phyloP scores from a whole-genome alignment of 495 filamentous ascomycete genomes.

The Hypoxylon trugodes region DNA sequence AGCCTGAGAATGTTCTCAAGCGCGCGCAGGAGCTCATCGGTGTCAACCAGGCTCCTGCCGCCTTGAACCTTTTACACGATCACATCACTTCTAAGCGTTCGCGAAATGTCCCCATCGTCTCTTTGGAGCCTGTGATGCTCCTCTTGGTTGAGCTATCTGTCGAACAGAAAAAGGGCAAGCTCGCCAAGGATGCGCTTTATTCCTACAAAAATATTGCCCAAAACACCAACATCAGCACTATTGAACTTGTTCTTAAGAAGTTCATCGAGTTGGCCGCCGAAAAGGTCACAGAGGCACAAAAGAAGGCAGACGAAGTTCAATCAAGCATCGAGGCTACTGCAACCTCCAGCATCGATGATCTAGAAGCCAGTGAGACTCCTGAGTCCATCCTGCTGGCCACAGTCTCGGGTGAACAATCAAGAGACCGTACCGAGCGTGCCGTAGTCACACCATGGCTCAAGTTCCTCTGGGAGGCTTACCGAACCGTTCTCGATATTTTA shows the following conservation, averaged over 20 bases:
- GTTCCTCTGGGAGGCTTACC: conserved; percentile 99
- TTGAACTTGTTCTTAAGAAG: conserved; percentile 94
- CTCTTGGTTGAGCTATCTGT: conserved; percentile 96
- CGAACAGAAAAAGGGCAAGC: conserved; percentile 94
- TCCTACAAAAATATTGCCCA: conserved; percentile 99
- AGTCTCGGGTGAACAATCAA: conserved; percentile 96
- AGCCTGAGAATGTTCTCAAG: conserved; percentile 99
- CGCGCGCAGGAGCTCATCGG: conserved; percentile 98
- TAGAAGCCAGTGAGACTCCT: conserved; percentile 96
- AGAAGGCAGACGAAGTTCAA: conserved; percentile 94
- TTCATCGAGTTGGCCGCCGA: conserved; percentile 97
- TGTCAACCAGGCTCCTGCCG: conserved; percentile 90
- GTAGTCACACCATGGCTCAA: conserved; percentile 99
- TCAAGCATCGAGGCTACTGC: conserved; percentile 80
- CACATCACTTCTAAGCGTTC: conserved; percentile 98
- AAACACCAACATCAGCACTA: conserved; percentile 97
- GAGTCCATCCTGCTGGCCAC: conserved; percentile 98
- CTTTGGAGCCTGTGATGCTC: conserved; percentile 97
- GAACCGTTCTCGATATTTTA: conserved; percentile 95
- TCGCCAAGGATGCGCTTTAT: conserved; percentile 97
- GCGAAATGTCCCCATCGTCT: conserved; percentile 95
- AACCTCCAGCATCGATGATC: conserved; percentile 79
- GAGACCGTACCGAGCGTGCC: conserved; percentile 94
- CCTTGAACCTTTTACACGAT: conserved; percentile 94
- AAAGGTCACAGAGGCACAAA: conserved; percentile 95